These are phyloP conservation scores for Fusarium kyushuense DNA, from an alignment of 2,329 filamentous ascomycete species.

Conservation along the genomic window DNA sequence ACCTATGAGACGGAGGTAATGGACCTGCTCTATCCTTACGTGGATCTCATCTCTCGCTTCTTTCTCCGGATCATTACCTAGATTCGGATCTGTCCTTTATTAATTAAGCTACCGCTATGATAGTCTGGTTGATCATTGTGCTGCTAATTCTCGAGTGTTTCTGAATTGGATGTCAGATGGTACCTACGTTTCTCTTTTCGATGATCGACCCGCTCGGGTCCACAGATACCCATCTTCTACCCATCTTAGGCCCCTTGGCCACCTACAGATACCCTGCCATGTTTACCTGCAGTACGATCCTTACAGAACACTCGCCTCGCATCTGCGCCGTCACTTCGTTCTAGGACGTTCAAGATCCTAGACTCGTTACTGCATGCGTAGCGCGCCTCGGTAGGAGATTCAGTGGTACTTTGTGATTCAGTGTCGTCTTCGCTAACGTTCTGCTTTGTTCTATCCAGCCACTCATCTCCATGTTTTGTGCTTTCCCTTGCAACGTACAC, in stretches of 20 bases:
- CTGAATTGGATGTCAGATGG: constrained; percentile 5
- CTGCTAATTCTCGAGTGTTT: background rate
- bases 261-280: constrained; percentile 17
- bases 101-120: background rate
- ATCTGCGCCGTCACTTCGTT: constrained; percentile 2
- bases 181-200: background rate
- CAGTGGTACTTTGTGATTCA: constrained; percentile 2
- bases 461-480: constrained; percentile 1
- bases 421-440: background rate
- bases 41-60: background rate
- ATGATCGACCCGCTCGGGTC: constrained; percentile 22
- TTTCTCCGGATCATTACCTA: background rate
- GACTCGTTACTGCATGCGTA: constrained; percentile 2
- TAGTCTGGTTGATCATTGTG: constrained; percentile 8
- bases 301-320: constrained; percentile 2
- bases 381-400: background rate
- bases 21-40: background rate
- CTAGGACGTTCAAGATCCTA: constrained; percentile 14
- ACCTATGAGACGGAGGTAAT: background rate
- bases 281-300: constrained; percentile 1
- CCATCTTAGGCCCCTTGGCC: constrained; percentile 8
- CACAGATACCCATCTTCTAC: constrained; percentile 25
- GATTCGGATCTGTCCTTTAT: background rate
- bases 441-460: constrained; percentile 14
- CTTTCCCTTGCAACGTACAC: background rate